Percentiles rank a stretch among this genome's conserved stretches.
phyloP scores from a whole-genome alignment of 2,329 filamentous ascomycete species.

The Aspergillus pseudoglaucus region DNA sequence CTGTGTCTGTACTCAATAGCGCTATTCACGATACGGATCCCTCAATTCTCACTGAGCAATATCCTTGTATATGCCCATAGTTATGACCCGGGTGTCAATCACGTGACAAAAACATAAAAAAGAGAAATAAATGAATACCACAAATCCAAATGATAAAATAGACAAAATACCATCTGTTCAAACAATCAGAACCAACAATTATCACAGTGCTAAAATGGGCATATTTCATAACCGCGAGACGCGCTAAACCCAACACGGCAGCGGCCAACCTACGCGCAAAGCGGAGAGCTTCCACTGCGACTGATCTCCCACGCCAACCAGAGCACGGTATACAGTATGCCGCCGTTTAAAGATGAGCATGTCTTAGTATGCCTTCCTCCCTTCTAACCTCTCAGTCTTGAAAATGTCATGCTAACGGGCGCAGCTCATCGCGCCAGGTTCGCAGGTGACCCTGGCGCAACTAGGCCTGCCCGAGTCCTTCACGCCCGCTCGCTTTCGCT shows the following conservation, averaged over 20 bases:
- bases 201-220: too few relatives aligned
- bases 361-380: constrained; percentile 36
- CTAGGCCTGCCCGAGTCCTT: constrained; percentile 84
- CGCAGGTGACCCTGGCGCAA: constrained; percentile 84
- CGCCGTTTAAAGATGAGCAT: constrained; percentile 49
- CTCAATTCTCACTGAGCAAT: too few relatives aligned
- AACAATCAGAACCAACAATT: too few relatives aligned
- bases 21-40: too few relatives aligned
- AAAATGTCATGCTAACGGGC: constrained; percentile 4
- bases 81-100: too few relatives aligned
- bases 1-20: too few relatives aligned
- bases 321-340: constrained; percentile 31
- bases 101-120: too few relatives aligned
- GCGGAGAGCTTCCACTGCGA: constrained; percentile 12
- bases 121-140: too few relatives aligned
- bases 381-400: neutral
- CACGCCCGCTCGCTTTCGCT: constrained; percentile 77
- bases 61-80: too few relatives aligned
- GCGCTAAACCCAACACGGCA: constrained; percentile 20
- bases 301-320: constrained; percentile 7
- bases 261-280: constrained; percentile 14
- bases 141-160: too few relatives aligned
- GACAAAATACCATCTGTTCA: too few relatives aligned
- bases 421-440: constrained; percentile 59
- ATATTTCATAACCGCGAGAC: too few relatives aligned